Percentiles rank a stretch among this genome's conserved stretches.
phyloP scores from a whole-genome alignment of 2,329 filamentous ascomycete species.

The Phialemoniopsis sp. region DNA sequence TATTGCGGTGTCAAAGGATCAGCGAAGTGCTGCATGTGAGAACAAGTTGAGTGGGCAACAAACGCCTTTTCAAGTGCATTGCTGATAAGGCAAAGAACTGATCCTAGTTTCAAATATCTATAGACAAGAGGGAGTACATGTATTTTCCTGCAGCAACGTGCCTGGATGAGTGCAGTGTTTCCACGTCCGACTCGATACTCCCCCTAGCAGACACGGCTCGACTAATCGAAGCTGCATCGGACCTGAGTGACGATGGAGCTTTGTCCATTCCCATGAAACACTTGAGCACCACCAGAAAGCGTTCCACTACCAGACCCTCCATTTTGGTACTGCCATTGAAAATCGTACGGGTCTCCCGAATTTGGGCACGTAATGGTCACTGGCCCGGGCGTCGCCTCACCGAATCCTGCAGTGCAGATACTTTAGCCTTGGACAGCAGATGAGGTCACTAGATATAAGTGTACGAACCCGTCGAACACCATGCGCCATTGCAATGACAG shows the following conservation, averaged over 20 bases:
- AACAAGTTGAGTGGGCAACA: too few relatives aligned
- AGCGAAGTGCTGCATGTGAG: too few relatives aligned
- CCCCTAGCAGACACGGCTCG: too few relatives aligned
- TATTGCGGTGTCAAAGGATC: background rate
- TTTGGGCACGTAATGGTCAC: background rate
- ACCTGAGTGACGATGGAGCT: background rate
- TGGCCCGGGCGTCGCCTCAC: background rate
- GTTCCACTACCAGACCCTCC: background rate
- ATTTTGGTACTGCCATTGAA: background rate
- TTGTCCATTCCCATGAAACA: background rate
- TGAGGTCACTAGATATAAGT: background rate
- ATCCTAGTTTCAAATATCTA: too few relatives aligned
- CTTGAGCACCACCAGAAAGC: background rate
- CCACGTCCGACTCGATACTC: too few relatives aligned
- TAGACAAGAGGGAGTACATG: too few relatives aligned
- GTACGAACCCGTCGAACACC: background rate
- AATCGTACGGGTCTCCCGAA: background rate
- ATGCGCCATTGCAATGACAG: slow-evolving; percentile 1
- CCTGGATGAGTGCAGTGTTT: too few relatives aligned
- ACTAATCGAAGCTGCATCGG: background rate
- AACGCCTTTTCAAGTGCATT: too few relatives aligned
- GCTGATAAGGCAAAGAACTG: too few relatives aligned
- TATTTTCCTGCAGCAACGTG: too few relatives aligned
- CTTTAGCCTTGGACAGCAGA: background rate
- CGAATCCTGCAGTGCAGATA: background rate